These are phyloP conservation scores for Backusella australiensis DNA, from an alignment of 192 early-diverging fungal genomes.

Conservation along the genomic window DNA sequence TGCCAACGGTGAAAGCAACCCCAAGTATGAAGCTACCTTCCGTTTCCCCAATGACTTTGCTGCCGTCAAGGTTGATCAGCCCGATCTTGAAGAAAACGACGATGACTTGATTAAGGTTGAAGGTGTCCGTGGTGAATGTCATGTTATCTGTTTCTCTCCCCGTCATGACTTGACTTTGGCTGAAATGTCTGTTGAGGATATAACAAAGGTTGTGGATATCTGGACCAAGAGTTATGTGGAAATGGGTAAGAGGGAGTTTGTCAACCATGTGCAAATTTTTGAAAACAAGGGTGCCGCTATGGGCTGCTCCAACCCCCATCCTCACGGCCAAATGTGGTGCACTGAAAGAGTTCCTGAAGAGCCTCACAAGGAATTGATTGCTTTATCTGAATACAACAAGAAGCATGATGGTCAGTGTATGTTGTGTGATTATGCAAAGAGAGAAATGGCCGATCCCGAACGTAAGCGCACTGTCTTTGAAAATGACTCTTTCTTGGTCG, in stretches of 20 bases:
- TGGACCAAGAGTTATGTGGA: slow-evolving; percentile 69
- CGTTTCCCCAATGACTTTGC: slow-evolving; percentile 94
- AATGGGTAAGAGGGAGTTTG: slow-evolving; percentile 45
- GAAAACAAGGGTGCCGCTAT: slow-evolving; percentile 96
- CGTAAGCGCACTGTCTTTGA: slow-evolving; percentile 70
- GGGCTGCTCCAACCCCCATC: slow-evolving; percentile 99
- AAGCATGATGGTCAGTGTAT: slow-evolving; percentile 60
- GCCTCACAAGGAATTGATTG: slow-evolving; percentile 65
- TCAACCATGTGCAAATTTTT: slow-evolving; percentile 91
- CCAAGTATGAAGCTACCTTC: slow-evolving; percentile 73
- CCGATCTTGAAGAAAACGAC: slow-evolving; percentile 28
- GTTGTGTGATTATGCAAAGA: slow-evolving; percentile 76
- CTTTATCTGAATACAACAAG: slow-evolving; percentile 62
- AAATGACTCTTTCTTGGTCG: slow-evolving; percentile 76
- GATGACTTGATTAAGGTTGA: slow-evolving; percentile 51
- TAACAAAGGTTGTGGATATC: slow-evolving; percentile 61
- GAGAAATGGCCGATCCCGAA: slow-evolving; percentile 45
- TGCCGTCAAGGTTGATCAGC: slow-evolving; percentile 69
- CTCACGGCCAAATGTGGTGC: slow-evolving; percentile 94
- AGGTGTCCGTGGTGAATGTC: slow-evolving; percentile 71
- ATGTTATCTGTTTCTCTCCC: slow-evolving; percentile 91
- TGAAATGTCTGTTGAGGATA: slow-evolving; percentile 68
- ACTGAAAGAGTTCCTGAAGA: slow-evolving; percentile 82
- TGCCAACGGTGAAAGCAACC: slow-evolving; percentile 70
- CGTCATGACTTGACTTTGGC: slow-evolving; percentile 86